Evolutionary conservation across 345 rosid genomes (phyloP), one percentile per base, ranked within the genome.

Genomic region (Aquilaria yunnanensis): DNA sequence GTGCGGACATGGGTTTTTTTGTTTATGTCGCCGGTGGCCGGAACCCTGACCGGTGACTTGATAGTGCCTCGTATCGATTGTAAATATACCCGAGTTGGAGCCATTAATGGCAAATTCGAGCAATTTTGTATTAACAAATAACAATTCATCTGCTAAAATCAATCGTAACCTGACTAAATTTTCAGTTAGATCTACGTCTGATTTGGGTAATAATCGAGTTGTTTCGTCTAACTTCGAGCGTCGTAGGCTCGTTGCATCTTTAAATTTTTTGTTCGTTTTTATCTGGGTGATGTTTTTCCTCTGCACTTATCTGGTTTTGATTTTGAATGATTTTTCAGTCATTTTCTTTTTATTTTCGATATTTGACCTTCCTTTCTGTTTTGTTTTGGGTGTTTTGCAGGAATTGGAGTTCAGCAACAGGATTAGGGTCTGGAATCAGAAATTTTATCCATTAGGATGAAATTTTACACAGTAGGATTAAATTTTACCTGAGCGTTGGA

Each of bases 21-120:
- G 41, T 54, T 37, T 16, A 16, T 61, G 56, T 50, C 29, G 60
- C 66, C 59, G 57, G 51, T 32, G 32, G 23, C 50, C 56, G 60
- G 32, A 48, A 55, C 72, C 56, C 37, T 47, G 30, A 30, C 66
- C 47, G 54, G 8, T 11, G 48, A 60, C 30, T 37, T 13, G 33
- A 32, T 9, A 32, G 29, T 31, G 41, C 52, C 16, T 56, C 32
- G 33, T 48, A 54, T 56, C 32, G 57, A 41, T 54, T 68, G 54
- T 68, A 61, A 3, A 68, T 60, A 54, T 46, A 60, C 47, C 14
- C 37, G 56, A 47, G 14, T 54, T 60, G 45, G 46, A 49, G 56
- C 43, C 45, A 41, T 37, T 37, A 64, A 64, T 64, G 52, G 60
- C 67, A 64, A 64, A 64, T 54, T 45, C 41, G 60, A 30, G 32